Percentiles rank a stretch among this genome's conserved stretches.
phyloP scores from a whole-genome alignment of 2,329 filamentous ascomycete genomes.

The Curvularia sp. region DNA sequence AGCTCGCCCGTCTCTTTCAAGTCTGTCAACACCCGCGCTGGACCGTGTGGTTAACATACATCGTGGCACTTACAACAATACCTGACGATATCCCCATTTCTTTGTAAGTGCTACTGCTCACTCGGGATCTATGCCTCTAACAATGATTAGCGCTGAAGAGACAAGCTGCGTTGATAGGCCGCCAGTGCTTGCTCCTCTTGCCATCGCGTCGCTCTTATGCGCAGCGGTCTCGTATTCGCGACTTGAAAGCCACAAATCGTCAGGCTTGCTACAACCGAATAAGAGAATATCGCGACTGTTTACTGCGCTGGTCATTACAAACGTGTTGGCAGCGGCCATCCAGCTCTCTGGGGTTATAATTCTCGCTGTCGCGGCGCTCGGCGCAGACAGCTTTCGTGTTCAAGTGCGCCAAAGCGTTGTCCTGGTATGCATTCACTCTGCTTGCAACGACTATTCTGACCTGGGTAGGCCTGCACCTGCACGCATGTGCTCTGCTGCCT shows the following conservation, averaged over 20 bases:
- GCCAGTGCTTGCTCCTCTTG: not conserved
- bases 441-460: not conserved
- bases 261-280: not conserved
- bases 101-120: not conserved
- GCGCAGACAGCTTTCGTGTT: not conserved
- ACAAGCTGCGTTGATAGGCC: not conserved
- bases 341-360: not conserved
- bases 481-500: not conserved
- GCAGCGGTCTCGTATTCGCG: not conserved
- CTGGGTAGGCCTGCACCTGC: not conserved
- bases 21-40: not conserved
- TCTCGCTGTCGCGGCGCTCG: not conserved
- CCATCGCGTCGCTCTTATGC: not conserved
- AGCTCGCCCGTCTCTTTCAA: not conserved
- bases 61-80: not conserved
- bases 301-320: not conserved
- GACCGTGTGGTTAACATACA: not conserved
- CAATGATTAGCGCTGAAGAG: not conserved
- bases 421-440: not conserved
- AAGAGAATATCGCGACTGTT: not conserved
- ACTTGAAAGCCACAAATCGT: not conserved
- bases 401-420: not conserved
- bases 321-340: not conserved
- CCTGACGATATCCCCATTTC: not conserved
- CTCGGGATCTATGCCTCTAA: not conserved